Conservation (phyloP, 106 monocot species). For the Agapanthus africanus region DNA sequence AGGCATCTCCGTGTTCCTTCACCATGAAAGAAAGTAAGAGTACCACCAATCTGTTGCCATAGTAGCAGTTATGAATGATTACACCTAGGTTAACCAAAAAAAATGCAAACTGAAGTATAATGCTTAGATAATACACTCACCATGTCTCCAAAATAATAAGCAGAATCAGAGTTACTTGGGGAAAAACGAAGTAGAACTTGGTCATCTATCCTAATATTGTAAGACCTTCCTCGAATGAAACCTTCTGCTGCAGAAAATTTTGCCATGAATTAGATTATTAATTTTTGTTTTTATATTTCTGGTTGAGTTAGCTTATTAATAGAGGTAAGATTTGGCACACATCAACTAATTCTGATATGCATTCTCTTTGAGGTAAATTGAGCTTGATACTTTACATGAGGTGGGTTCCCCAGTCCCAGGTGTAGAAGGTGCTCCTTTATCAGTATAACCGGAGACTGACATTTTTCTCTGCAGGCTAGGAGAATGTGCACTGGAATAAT, state of each 20-base stretch:
- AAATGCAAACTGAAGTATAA: slow-evolving; percentile 1
- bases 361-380: too few relatives aligned
- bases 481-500: slow-evolving; percentile 29
- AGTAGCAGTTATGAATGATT: neutral
- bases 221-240: slow-evolving; percentile 88
- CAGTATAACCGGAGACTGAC: slow-evolving; percentile 33
- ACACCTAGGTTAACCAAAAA: neutral
- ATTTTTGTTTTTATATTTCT: too few relatives aligned
- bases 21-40: slow-evolving; percentile 85
- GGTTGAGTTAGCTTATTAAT: too few relatives aligned
- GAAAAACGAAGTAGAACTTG: slow-evolving; percentile 87
- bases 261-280: slow-evolving; percentile 38
- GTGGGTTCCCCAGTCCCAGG: too few relatives aligned
- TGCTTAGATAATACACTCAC: slow-evolving; percentile 22
- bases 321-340: too few relatives aligned
- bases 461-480: slow-evolving; percentile 25
- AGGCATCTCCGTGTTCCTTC: slow-evolving; percentile 79
- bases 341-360: too few relatives aligned
- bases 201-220: slow-evolving; percentile 94
- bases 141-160: slow-evolving; percentile 92
- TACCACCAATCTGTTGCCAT: slow-evolving; percentile 82
- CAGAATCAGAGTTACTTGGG: slow-evolving; percentile 83
- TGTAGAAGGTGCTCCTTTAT: slow-evolving; percentile 30
- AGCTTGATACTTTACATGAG: slow-evolving; percentile 62
- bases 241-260: slow-evolving; percentile 95